A percentile compares a stretch with the other conserved stretches of the same genome.
phyloP scores from a whole-genome alignment of 192 early-diverging fungal genomes.

The Coemansia sp. region DNA sequence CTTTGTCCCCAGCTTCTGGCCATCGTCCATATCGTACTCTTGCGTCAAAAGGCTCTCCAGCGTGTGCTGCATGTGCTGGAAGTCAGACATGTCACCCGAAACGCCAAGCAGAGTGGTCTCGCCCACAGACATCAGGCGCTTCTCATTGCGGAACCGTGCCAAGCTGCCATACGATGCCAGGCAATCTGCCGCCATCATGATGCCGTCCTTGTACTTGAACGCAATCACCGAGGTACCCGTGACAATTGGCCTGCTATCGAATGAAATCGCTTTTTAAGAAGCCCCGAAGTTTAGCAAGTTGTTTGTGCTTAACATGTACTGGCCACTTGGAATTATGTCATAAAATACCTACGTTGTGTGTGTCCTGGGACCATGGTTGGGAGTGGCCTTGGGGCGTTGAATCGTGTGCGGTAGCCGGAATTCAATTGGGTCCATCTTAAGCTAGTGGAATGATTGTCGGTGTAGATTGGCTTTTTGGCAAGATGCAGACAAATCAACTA shows the following conservation, averaged over 20 bases:
- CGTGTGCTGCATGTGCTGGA: constrained; percentile 86
- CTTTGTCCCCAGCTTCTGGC: constrained; percentile 77
- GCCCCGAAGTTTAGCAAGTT: background rate
- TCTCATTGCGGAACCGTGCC: constrained; percentile 88
- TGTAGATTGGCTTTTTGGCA: background rate
- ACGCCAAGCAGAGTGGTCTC: constrained; percentile 86
- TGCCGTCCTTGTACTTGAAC: constrained; percentile 94
- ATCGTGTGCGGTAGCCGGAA: constrained; percentile 37
- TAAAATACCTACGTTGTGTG: constrained; percentile 60
- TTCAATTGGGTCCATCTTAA: constrained; percentile 33
- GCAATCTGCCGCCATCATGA: constrained; percentile 96
- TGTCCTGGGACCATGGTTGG: constrained; percentile 52
- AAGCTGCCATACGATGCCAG: constrained; percentile 94
- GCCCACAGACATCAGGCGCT: constrained; percentile 79
- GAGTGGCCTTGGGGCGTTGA: constrained; percentile 40
- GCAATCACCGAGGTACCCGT: constrained; percentile 93
- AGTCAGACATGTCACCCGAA: constrained; percentile 93
- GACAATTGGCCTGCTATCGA: constrained; percentile 68
- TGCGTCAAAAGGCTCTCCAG: constrained; percentile 80
- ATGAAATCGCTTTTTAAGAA: background rate
- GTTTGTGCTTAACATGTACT: background rate
- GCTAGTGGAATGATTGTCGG: background rate
- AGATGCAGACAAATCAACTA: background rate
- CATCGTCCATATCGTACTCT: constrained; percentile 89
- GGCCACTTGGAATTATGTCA: background rate